These are phyloP conservation scores for Haplosporangium sp. DNA, from an alignment of 371 early-diverging fungal species.

Conservation along the genomic window DNA sequence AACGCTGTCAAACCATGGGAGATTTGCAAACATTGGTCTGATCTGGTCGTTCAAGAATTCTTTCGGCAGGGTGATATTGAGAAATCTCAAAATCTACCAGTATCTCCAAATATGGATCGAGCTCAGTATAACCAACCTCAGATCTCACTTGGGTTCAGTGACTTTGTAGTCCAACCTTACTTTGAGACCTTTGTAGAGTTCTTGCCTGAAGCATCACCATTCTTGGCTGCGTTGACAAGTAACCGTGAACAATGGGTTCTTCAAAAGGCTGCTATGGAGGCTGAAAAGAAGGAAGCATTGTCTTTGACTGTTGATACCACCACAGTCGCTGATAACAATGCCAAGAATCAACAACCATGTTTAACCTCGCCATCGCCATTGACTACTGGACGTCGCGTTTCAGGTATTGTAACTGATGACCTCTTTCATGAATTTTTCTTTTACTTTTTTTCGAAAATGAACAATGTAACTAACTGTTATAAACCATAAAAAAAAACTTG, in stretches of 20 bases:
- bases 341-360: not conserved
- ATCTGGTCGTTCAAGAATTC: slow-evolving; percentile 86
- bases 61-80: slow-evolving; percentile 90
- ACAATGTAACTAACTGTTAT: not conserved
- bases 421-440: not conserved
- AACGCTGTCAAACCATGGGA: slow-evolving; percentile 89
- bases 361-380: slow-evolving; percentile 22
- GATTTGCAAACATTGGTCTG: slow-evolving; percentile 87
- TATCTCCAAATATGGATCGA: slow-evolving; percentile 92
- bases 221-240: slow-evolving; percentile 39
- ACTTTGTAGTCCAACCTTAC: slow-evolving; percentile 87
- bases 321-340: not conserved
- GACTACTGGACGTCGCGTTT: slow-evolving; percentile 35
- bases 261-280: slow-evolving; percentile 20
- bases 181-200: slow-evolving; percentile 83
- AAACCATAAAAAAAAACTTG: too few species aligned
- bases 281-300: slow-evolving; percentile 1
- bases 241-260: slow-evolving; percentile 38
- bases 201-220: slow-evolving; percentile 68
- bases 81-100: slow-evolving; percentile 72
- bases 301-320: not conserved
- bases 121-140: slow-evolving; percentile 77
- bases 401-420: slow-evolving; percentile 12
- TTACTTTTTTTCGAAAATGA: not conserved
- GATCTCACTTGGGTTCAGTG: slow-evolving; percentile 84